Percentiles rank a stretch among this genome's conserved stretches.
Conservation (phyloP, 2,329 filamentous ascomycete genomes). For the Furcasterigmium furcatum region DNA sequence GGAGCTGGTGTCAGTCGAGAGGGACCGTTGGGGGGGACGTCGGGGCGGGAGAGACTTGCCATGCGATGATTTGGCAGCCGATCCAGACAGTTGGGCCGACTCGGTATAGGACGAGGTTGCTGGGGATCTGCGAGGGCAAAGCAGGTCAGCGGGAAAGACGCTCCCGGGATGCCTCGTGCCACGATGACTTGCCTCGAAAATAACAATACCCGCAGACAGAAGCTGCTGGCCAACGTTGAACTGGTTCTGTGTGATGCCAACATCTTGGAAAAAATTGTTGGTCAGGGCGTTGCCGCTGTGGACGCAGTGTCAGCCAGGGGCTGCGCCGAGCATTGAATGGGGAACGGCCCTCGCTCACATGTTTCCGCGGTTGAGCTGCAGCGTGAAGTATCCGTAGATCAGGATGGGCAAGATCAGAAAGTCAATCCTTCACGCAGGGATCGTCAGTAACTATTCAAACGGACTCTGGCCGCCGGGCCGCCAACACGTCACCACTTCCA, state of each 20-base stretch:
- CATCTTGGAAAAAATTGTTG: slow-evolving; percentile 38
- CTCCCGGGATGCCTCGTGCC: background rate
- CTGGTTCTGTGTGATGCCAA: slow-evolving; percentile 46
- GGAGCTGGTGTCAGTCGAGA: background rate
- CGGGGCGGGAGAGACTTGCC: slow-evolving; percentile 17
- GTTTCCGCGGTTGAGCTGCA: slow-evolving; percentile 36
- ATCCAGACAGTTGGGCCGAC: slow-evolving; percentile 43
- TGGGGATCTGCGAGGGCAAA: slow-evolving; percentile 33
- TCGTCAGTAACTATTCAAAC: background rate
- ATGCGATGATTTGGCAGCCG: slow-evolving; percentile 38
- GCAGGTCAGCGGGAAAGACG: background rate
- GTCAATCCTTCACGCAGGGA: slow-evolving; percentile 27
- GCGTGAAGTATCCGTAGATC: slow-evolving; percentile 36
- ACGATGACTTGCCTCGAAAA: slow-evolving; percentile 23
- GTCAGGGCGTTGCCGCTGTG: slow-evolving; percentile 8
- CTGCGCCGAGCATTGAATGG: background rate
- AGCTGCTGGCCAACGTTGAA: slow-evolving; percentile 50
- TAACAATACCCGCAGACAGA: slow-evolving; percentile 44
- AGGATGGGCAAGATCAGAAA: slow-evolving; percentile 37
- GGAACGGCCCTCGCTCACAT: slow-evolving; percentile 10
- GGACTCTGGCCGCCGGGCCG: background rate
- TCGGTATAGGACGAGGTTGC: slow-evolving; percentile 42
- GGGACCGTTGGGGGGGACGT: background rate
- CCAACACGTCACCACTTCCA: no score
- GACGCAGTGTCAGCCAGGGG: background rate